Evolutionary conservation across 768 basidiomycete species (phyloP), one percentile per base, ranked within the genome.

Genomic region (Pholiota conissans): DNA sequence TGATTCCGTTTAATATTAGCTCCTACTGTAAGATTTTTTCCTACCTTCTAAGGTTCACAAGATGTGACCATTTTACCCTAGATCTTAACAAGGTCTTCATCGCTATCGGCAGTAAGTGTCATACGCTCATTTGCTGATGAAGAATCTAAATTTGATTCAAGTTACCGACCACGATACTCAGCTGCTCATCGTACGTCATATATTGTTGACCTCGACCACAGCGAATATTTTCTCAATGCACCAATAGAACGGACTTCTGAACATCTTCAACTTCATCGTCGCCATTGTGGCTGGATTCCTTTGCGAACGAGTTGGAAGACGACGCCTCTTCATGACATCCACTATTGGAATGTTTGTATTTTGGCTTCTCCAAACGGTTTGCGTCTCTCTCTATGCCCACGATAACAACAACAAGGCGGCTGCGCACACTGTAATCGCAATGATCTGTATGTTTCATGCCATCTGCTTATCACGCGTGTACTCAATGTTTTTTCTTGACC

Each of bases 341-440:
- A 77, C 76, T 6, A 63, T 73, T 55, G 79, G 74, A 13, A 87
- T 87, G 84, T 63, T 80, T 6, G 29, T 85, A 7, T 83, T 83
- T 68, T 87, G 82, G 74, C 79, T 70, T 29, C 68, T 82, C 6
- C 86, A 87, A 69, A 84, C 83, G 1, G 69, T 83, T 34, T 84
- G 81, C 64, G 80, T 82, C 35, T 59, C 68, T 1, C 40, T 67
- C 6, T 68, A 67, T 52, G 68, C 81, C 0, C 66, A 76, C 55
- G 78, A 75, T 56, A 71, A 75, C 10, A 66, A 72, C 27, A 65
- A 72, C 26, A 63, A 61, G 8, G 80, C 80, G 2, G 80, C 81
- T 2, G 80, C 78, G n/a, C 82, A 85, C 58, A 79, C 84, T 13
- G 79, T 88, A 61, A 80, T 89, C 51, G 85, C 76, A 8, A 69